phyloP scores from a whole-genome alignment of 106 monocot genomes.

The Gastrodia elata region DNA sequence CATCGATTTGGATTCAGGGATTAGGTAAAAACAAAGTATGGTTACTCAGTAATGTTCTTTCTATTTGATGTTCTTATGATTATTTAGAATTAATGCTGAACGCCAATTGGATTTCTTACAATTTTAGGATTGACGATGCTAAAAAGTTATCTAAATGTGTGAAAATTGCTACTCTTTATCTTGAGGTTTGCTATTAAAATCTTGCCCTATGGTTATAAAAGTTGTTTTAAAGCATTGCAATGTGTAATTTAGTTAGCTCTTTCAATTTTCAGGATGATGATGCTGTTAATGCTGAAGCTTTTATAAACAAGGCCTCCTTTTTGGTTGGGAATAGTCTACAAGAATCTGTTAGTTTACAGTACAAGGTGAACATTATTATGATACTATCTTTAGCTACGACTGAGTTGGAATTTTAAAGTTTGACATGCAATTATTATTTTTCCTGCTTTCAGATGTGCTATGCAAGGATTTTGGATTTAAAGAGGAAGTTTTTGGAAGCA shows the following conservation, averaged over 20 bases:
- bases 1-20: constrained; percentile 92
- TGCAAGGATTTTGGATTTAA: constrained; percentile 94
- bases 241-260: neutral
- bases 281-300: constrained; percentile 91
- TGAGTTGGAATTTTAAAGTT: neutral
- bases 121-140: constrained; percentile 77
- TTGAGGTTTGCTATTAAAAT: constrained; percentile 59
- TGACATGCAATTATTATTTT: neutral
- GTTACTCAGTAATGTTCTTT: neutral
- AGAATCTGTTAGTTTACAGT: constrained; percentile 86
- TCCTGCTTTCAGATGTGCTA: constrained; percentile 66
- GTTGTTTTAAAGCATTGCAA: neutral
- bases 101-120: neutral
- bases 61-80: constrained; percentile 3
- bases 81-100: neutral
- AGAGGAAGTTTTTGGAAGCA: constrained; percentile 95
- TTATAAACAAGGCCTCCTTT: constrained; percentile 99
- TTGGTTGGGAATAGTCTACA: constrained; percentile 82
- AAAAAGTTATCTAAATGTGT: constrained; percentile 97
- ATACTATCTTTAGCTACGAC: neutral
- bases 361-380: constrained; percentile 54
- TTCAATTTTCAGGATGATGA: constrained; percentile 74
- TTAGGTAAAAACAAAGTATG: constrained; percentile 34
- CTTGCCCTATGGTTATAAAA: neutral
- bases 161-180: constrained; percentile 95